Conservation (phyloP, 2,329 filamentous ascomycete species). For the Trichoderma semiorbis region DNA sequence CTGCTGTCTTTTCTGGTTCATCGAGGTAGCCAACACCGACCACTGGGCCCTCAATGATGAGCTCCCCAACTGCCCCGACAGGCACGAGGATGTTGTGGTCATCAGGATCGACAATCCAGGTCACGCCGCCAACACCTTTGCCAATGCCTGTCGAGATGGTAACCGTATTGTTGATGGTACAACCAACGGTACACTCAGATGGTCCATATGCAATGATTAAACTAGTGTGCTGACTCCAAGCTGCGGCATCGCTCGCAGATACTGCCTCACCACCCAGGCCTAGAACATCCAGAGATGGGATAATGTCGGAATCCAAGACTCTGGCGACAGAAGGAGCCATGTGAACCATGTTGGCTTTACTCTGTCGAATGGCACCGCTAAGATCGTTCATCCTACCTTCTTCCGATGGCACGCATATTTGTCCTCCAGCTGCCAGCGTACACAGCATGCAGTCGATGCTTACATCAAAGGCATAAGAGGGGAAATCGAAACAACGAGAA, state of each 20-base stretch:
- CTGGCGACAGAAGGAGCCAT: slow-evolving; percentile 51
- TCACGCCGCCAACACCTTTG: slow-evolving; percentile 43
- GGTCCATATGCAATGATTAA: slow-evolving; percentile 53
- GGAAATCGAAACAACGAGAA: slow-evolving; percentile 46
- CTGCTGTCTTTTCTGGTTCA: slow-evolving; percentile 54
- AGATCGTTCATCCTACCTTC: slow-evolving; percentile 51
- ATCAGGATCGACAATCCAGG: slow-evolving; percentile 51
- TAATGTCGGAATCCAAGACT: slow-evolving; percentile 44
- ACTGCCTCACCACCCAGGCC: slow-evolving; percentile 52
- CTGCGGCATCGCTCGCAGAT: slow-evolving; percentile 46
- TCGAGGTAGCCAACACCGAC: slow-evolving; percentile 61
- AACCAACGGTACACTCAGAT: slow-evolving; percentile 53
- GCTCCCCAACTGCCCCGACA: slow-evolving; percentile 48
- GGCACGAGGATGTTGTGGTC: slow-evolving; percentile 46
- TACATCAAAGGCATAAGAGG: slow-evolving; percentile 54
- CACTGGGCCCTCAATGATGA: slow-evolving; percentile 56
- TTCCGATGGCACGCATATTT: slow-evolving; percentile 53
- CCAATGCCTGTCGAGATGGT: slow-evolving; percentile 45
- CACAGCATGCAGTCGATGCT: slow-evolving; percentile 54
- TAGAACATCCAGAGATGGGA: slow-evolving; percentile 45
- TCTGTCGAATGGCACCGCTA: slow-evolving; percentile 42
- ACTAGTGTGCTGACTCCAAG: slow-evolving; percentile 45
- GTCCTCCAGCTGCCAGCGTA: slow-evolving; percentile 48
- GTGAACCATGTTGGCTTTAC: slow-evolving; percentile 46
- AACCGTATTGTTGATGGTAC: slow-evolving; percentile 48